Evolutionary conservation across 2,329 filamentous ascomycete species (phyloP), one percentile per base, ranked within the genome.

Genomic region (Fusarium graminum): DNA sequence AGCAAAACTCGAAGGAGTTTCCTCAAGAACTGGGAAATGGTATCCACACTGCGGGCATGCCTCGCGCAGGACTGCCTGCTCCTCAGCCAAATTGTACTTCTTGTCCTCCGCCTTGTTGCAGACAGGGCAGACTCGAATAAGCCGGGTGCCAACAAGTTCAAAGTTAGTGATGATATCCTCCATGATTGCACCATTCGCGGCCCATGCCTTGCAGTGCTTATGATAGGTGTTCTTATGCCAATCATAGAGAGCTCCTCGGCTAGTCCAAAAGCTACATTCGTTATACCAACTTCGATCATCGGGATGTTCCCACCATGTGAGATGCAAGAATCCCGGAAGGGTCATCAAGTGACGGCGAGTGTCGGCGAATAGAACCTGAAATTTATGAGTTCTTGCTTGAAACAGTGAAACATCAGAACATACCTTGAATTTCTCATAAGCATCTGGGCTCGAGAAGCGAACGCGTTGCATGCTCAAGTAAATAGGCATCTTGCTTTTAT

Each of bases 111-210:
- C 63, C 5, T 51, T 36, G 10, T 56, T 62, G 25, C 66, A 67
- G 1, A 69, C 55, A 3, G 66, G 55, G 9, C 59, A 69, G 2
- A 69, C 55, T 3, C 46, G n/a, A 10, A 69, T 55, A 1, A 69
- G 26, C 0, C 63, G 25, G 2, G 55, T 69, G 4, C 66, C 40
- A 7, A 62, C 38, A 7, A 69, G 67, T 51, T 70, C 60, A 14
- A 59, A 70, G 28, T 69, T 70, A n/a, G 60, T 68, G 6, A 59
- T 58, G 4, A 70, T 63, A 7, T 60, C 67, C 38, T 70, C 67
- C 53, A 70, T 66, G 13, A 70, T 70, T 34, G 56, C 67, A 3
- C 60, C 57, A 11, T 68, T 68, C 0, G 43, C 60, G 0, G 64
- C 64, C 56, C 45, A 68, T 9, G 54, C 14, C 32, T 70, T 66